Evolutionary conservation across 1,284 basidiomycete genomes (phyloP), one percentile per base, ranked within the genome.

Genomic region (Trametes hirsuta): DNA sequence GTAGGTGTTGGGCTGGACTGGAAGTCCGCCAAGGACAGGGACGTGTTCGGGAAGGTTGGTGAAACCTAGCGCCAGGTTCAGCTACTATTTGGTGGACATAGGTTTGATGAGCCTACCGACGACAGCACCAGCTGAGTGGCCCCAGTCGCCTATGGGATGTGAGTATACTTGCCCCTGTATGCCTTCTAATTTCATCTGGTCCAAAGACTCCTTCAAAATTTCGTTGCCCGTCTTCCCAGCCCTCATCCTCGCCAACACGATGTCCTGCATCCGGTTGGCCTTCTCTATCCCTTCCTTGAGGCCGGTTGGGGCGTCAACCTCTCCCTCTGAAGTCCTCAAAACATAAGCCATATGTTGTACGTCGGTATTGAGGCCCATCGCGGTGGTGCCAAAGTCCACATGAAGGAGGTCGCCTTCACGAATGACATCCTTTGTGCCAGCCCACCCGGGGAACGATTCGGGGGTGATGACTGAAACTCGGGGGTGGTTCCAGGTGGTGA

Each of bases 291-390:
- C 83, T 36, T 76, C 74, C 56, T 76, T 75, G 37, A 84, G 71
- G 21, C 78, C 77, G 8, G 70, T 66, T 4, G 82, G 82, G 0
- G 75, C 79, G 44, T 76, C 74, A 15, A 57, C 72, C 61, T 82
- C 81, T 36, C 77, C 76, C 45, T 74, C 61, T 10, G 69, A 72
- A 5, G 70, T 69, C n/a, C 77, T 77, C 22, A 84, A 77, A 53
- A 85, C 82, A 66, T 84, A 84, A 14, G 78, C 81, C 71, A 84
- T 77, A 61, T 84, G 82, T 64, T 84, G 83, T 0, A 81, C 82
- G 65, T 85, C 83, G 24, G 82, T 85, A 67, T 84, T 81, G 72
- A 84, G 70, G 22, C 79, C 78, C 77, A 84, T 80, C 1, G 81
- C 80, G 18, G 77, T 81, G 62, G 84, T 79, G 0, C 83, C 82